Evolutionary conservation across 441 rosid species (phyloP).

Genomic region (Brassica balearica): DNA sequence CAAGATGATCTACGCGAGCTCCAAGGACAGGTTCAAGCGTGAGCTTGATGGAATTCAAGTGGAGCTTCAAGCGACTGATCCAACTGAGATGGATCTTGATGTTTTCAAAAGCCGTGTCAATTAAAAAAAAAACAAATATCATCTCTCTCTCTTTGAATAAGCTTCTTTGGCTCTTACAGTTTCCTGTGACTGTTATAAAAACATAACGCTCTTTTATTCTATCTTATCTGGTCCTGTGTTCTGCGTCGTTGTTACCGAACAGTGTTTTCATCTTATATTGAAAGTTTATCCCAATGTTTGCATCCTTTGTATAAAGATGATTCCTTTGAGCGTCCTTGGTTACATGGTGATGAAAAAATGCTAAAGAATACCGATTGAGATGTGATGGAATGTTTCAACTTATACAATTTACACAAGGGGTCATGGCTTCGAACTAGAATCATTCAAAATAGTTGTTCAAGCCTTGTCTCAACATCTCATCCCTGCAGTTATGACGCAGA

Average conservation of each 20-base stretch:
- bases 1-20: conserved; percentile 72
- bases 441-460: conserved; percentile 26
- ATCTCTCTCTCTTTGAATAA: conserved; percentile 33
- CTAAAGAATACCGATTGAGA: neutral
- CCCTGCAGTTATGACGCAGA: conserved; percentile 15
- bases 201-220: conserved; percentile 47
- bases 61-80: conserved; percentile 66
- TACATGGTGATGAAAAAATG: neutral
- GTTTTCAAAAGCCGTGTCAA: conserved; percentile 52
- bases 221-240: conserved; percentile 22
- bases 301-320: conserved; percentile 25
- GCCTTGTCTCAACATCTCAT: conserved; percentile 73
- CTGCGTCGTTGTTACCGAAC: conserved; percentile 27
- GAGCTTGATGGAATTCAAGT: conserved; percentile 62
- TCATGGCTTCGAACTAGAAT: neutral
- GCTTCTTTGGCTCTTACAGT: conserved; percentile 45
- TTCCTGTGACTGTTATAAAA: conserved; percentile 43
- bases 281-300: conserved; percentile 27
- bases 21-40: conserved; percentile 66
- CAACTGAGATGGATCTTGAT: conserved; percentile 67
- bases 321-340: conserved; percentile 9
- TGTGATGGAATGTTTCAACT: conserved; percentile 18
- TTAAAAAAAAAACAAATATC: too few species aligned
- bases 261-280: conserved; percentile 16
- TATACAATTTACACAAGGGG: neutral